Evolutionary conservation across 2,329 filamentous ascomycete species (phyloP), one percentile per base, ranked within the genome.

Genomic region (Delphinella strobiligena): DNA sequence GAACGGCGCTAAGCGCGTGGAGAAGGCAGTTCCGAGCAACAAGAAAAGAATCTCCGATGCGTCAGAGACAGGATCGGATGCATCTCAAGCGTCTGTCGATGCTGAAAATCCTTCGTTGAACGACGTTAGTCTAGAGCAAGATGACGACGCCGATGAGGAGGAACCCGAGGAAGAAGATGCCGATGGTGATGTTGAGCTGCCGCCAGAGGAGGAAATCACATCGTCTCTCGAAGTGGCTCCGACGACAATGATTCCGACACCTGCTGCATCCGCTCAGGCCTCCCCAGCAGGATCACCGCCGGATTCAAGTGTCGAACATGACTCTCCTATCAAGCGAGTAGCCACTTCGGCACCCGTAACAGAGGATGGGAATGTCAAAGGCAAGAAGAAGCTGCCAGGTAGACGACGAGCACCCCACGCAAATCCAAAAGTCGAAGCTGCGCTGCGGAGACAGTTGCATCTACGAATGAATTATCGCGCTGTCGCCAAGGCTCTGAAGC

Each of bases 391-490:
- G 10, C 27, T 47, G 11, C 45, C 45, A 22, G 66, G 64, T 41
- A 58, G 66, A 45, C 57, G 66, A 34, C 58, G 67, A 52, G 66
- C 66, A 45, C 62, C 62, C 38, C 64, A 70, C 59, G 49, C 62
- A 38, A 60, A 64, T 48, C 52, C 59, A 31, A 60, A 61, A 38
- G 55, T 70, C 35, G 67, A 70, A 50, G 58, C 61, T 12, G 60
- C 64, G 41, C 54, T 70, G 47, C 60, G 66, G 37, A 75, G 80
- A 40, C 74, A 79, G 54, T 69, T 79, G 48, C 72, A 80, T 49
- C 65, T 84, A 50, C 80, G 80, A 56, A 74, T 75, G 41, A 67
- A 68, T 17, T 84, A 75, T 57, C 69, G 74, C n/a, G 64, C 70
- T 42, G 71, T 84, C 37, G 69, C 75, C 43, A 71, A 74, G 49